These are phyloP conservation scores for Pseudocohnilembus persalinus DNA, from an alignment of 169 alveolate genomes.

Conservation along the genomic window DNA sequence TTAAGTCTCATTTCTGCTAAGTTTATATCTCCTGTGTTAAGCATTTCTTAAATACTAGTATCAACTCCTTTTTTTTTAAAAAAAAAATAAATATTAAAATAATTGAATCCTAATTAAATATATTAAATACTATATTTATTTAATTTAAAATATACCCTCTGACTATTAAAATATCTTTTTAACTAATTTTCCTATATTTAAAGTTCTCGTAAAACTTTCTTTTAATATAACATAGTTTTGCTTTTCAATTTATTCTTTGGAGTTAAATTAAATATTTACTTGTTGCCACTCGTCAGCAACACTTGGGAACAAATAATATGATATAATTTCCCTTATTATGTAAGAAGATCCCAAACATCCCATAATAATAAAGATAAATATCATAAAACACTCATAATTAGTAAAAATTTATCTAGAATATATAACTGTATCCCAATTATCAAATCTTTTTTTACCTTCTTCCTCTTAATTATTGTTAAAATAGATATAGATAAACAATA, in stretches of 20 bases:
- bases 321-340: neutral
- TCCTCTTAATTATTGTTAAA: neutral
- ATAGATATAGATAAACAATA: too few species aligned
- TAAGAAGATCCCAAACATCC: neutral
- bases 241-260: conserved; percentile 1
- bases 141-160: too few species aligned
- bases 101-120: too few species aligned
- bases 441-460: neutral
- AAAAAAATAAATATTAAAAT: too few species aligned
- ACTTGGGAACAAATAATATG: neutral
- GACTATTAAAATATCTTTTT: neutral
- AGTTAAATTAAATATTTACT: neutral
- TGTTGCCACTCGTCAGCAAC: conserved; percentile 1
- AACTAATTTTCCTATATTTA: conserved; percentile 4
- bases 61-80: neutral
- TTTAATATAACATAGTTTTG: conserved; percentile 1
- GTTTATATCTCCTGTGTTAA: conserved; percentile 32
- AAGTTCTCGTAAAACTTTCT: neutral
- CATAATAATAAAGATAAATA: too few species aligned
- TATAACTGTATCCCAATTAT: neutral
- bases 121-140: too few species aligned
- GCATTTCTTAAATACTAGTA: conserved; percentile 29
- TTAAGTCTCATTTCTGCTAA: conserved; percentile 36
- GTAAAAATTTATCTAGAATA: too few species aligned
- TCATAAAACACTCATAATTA: neutral